Conservation (phyloP, 2,329 filamentous ascomycete species). For the Coniella vitis region DNA sequence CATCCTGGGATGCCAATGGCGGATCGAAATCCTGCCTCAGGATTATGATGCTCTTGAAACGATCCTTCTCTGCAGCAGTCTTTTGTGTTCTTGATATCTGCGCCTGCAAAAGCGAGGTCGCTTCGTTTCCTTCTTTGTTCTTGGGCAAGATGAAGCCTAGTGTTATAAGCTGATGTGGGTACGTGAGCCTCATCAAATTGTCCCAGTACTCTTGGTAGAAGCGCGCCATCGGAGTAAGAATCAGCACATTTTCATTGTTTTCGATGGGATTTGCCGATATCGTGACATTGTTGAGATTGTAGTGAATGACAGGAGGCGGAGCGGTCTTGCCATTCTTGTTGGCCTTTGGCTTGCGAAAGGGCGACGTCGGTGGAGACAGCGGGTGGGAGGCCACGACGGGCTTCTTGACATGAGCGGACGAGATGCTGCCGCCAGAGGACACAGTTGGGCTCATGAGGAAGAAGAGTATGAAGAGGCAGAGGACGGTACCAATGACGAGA, state of each 20-base stretch:
- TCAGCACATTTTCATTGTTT: slow-evolving; percentile 79
- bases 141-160: slow-evolving; percentile 95
- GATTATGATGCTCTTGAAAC: slow-evolving; percentile 91
- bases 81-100: slow-evolving; percentile 82
- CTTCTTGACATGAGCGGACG: slow-evolving; percentile 35
- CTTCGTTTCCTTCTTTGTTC: slow-evolving; percentile 83
- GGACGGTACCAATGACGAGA: slow-evolving; percentile 61
- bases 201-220: slow-evolving; percentile 97
- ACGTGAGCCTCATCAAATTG: slow-evolving; percentile 75
- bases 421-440: slow-evolving; percentile 40
- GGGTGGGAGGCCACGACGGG: slow-evolving; percentile 55
- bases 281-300: slow-evolving; percentile 92
- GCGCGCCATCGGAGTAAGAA: slow-evolving; percentile 84
- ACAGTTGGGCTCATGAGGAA: slow-evolving; percentile 52
- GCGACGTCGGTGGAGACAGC: slow-evolving; percentile 67
- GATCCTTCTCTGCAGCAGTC: slow-evolving; percentile 63
- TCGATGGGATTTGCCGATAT: slow-evolving; percentile 67
- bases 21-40: slow-evolving; percentile 91
- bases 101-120: slow-evolving; percentile 74
- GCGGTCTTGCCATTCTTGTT: slow-evolving; percentile 48
- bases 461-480: slow-evolving; percentile 66
- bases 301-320: slow-evolving; percentile 82
- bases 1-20: slow-evolving; percentile 71
- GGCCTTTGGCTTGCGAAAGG: slow-evolving; percentile 57
- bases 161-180: slow-evolving; percentile 91